Base-by-base conservation (phyloP, 345 rosid species). In the Eucalyptus cloeziana region DNA sequence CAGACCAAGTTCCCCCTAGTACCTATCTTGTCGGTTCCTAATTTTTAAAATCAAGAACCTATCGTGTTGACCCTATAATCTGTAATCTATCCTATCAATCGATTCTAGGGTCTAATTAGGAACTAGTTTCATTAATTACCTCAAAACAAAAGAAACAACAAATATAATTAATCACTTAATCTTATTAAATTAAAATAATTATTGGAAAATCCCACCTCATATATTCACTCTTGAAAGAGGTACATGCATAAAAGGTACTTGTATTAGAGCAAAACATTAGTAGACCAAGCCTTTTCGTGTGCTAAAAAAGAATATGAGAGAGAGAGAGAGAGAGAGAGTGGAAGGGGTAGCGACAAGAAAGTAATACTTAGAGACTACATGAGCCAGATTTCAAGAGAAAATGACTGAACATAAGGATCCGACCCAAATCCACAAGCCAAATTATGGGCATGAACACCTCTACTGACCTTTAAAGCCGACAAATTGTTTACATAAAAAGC, bases 11-110 rank as follows among this genome's bases (percentile, higher is more conserved):
- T 52, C 58, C 58, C 2, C 58, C 22, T 52, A 19, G 5, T 52
- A 52, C 25, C 4, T 52, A 52, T 7, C 10, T 19, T 19, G 58
- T 52, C 1, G 2, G 25, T 19, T 52, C 2, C 24, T 52, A 52
- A 52, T 52, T 19, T 52, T 52, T 52, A 0, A 52, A 52, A 52
- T 8, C 10, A 52, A 52, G 5, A 52, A 52, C 58, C 58, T 8
- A 19, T 25, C 58, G 0, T 52, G 1, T 21, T 0, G 10, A 52
- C 10, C 58, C 25, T 52, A 3, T 52, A 52, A 52, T 52, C 1
- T 52, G 10, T 52, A 52, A 52, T 52, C 0, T 52, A 52, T 19
- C 58, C 10, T 19, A 52, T 52, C 24, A 21, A 52, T 21, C 1
- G 1, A 52, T 21, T 52, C 25, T 52, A 21, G 10, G 2, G 56